Evolutionary conservation across 352 stramenopile species (phyloP), one percentile per base, ranked within the genome.

Genomic region (Hyaloperonospora brassicae): DNA sequence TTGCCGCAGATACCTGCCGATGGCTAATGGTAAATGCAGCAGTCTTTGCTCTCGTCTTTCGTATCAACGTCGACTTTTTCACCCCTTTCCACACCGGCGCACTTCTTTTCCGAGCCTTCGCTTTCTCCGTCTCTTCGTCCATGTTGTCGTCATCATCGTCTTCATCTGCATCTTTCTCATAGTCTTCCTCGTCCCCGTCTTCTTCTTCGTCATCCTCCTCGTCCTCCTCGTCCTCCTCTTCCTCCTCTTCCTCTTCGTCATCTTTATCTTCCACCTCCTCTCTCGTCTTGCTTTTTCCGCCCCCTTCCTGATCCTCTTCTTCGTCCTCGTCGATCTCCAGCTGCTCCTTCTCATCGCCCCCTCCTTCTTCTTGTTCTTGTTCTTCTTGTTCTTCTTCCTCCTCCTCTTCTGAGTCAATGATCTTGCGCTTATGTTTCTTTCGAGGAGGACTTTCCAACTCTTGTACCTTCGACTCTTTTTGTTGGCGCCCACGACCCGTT

Each of bases 321-420:
- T 65, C 48, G 0, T 59, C 59, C 17, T 73, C 59, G 3, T 55
- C 55, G 21, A 69, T 57, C 10, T 65, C 60, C 25, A 66, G 30
- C 7, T 71, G 46, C 40, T 55, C 45, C 6, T 62, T 52, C 2
- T 66, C 38, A 3, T 63, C 50, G 12, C 66, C 60, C 1, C 68
- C 57, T 5, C 65, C 57, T 4, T 66, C 67, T 21, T 60, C 52
- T 2, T 65, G 49, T 0, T 59, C 50, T 5, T 58, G 46, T 22
- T 66, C 58, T 0, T 59, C 50, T 5, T 58, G 46, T 22, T 66
- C 58, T 11, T 59, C 53, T 23, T 69, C 58, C 10, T 63, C 61
- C 47, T 76, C 57, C 23, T 76, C 64, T 21, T 73, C 68, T 14
- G 68, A 62, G 5, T 66, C 68, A 39, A 68, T 68, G 40, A 76